Evolutionary conservation across 208 protist genomes (phyloP), one percentile per base, ranked within the genome.

Genomic region (Kentomonas sorsogonicus): DNA sequence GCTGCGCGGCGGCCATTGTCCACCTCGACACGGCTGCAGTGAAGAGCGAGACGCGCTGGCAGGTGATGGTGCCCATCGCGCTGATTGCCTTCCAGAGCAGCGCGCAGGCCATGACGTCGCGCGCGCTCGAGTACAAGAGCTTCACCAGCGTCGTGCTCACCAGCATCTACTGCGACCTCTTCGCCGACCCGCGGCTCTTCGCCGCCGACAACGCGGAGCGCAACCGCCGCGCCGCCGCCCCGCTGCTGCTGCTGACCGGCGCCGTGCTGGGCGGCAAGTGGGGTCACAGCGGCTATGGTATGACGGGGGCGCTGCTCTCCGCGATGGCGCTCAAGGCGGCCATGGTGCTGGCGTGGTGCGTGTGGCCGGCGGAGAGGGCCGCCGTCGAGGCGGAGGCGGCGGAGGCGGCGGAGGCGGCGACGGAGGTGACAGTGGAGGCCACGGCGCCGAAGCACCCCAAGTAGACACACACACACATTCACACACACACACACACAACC

Each of bases 141-240:
- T 40, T 64, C 16, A 64, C 59, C n/a, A 64, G 59, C 25, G 59
- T 64, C 46, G 59, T 64, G 11, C 59, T 64, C 11, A 64, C 59
- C 4, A 56, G 48, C 48, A 64, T 64, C 27, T 64, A 64, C 27
- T 56, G 48, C 34, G 59, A 64, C 29, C 34, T 64, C 38, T 64
- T 64, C 40, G 40, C 43, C 11, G 59, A 64, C 33, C 59, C 59
- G 25, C 22, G 43, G 25, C 48, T 64, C 22, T 64, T 64, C 39
- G 2, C 47, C 27, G 23, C 34, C 27, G 50, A n/a, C 0, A 46
- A 64, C 50, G 25, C 40, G n/a, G 59, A 64, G 34, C 59, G 59
- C 0, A 64, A 64, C 41, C 59, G 47, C 34, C 59, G 59, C 15
- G 38, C 57, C 16, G 46, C 48, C 11, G 59, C 59, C 9, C 59